phyloP scores from a whole-genome alignment of 2,329 filamentous ascomycete genomes.

The Clonostachys chloroleuca region DNA sequence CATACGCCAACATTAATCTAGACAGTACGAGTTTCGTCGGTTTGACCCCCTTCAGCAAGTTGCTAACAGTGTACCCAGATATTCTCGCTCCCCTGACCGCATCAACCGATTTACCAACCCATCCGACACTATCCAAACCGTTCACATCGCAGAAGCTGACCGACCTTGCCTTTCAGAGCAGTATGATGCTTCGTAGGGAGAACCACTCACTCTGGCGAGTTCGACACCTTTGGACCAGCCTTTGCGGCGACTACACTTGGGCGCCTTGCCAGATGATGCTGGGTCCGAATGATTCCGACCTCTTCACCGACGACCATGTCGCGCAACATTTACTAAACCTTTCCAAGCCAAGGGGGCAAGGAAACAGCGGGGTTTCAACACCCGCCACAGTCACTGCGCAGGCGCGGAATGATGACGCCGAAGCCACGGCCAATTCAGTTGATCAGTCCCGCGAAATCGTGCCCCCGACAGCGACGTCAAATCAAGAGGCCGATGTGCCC shows the following conservation, averaged over 20 bases:
- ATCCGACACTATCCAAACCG: constrained; percentile 69
- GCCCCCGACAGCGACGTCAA: no score
- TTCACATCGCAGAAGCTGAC: constrained; percentile 72
- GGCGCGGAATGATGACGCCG: constrained; percentile 8
- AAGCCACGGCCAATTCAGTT: background rate
- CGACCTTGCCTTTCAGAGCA: constrained; percentile 65
- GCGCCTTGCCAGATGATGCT: constrained; percentile 56
- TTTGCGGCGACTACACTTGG: constrained; percentile 73
- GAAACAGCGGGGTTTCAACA: background rate
- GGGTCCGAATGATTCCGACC: constrained; percentile 47
- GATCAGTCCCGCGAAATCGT: background rate
- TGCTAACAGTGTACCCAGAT: constrained; percentile 39
- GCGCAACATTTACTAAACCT: constrained; percentile 26
- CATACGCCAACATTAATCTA: constrained; percentile 67
- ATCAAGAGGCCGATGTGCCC: constrained; percentile 9
- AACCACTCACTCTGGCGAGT: constrained; percentile 69
- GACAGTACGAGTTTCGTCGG: constrained; percentile 46
- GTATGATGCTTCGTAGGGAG: constrained; percentile 70
- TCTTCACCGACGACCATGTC: constrained; percentile 46
- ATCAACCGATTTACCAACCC: constrained; percentile 68
- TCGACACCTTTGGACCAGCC: constrained; percentile 66
- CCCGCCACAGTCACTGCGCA: constrained; percentile 2
- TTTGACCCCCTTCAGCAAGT: background rate
- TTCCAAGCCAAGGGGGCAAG: constrained; percentile 8
- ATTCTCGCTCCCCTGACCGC: constrained; percentile 72